A percentile compares a stretch with the other conserved stretches of the same genome.
phyloP scores from a whole-genome alignment of 371 early-diverging fungal genomes.

The Thermomucor indicae-seudaticae region DNA sequence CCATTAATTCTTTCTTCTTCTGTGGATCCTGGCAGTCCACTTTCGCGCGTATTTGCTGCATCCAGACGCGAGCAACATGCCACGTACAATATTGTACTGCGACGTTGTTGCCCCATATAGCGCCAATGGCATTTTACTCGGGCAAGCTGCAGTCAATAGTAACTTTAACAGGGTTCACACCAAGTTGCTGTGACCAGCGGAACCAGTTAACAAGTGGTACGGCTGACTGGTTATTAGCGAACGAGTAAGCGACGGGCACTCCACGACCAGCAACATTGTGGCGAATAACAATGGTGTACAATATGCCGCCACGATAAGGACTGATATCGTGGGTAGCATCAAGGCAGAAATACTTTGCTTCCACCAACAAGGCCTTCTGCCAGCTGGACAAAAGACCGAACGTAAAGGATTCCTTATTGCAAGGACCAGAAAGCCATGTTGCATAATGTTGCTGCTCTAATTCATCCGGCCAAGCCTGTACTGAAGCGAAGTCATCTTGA shows the following conservation, averaged over 20 bases:
- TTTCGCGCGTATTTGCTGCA: background rate
- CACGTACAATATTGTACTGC: conserved; percentile 2
- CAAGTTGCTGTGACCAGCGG: too few relatives aligned
- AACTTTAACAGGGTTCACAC: background rate
- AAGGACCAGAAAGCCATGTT: background rate
- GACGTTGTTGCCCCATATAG: background rate
- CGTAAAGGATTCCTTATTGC: background rate
- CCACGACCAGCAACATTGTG: background rate
- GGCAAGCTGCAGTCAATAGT: conserved; percentile 1
- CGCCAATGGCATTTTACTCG: background rate
- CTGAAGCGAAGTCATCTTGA: background rate
- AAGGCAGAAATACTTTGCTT: background rate
- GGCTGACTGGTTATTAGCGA: background rate
- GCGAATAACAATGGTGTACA: conserved; percentile 1
- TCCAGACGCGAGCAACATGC: conserved; percentile 1
- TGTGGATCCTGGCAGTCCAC: background rate
- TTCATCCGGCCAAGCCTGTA: background rate
- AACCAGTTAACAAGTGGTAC: background rate
- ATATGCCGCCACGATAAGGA: background rate
- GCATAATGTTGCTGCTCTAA: background rate
- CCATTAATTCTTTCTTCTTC: background rate
- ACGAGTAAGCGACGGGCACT: conserved; percentile 1
- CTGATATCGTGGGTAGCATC: conserved; percentile 4
- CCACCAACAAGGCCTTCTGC: background rate
- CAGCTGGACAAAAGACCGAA: conserved; percentile 2